Conservation (phyloP, 441 rosid genomes). For the Erodium trifolium region DNA sequence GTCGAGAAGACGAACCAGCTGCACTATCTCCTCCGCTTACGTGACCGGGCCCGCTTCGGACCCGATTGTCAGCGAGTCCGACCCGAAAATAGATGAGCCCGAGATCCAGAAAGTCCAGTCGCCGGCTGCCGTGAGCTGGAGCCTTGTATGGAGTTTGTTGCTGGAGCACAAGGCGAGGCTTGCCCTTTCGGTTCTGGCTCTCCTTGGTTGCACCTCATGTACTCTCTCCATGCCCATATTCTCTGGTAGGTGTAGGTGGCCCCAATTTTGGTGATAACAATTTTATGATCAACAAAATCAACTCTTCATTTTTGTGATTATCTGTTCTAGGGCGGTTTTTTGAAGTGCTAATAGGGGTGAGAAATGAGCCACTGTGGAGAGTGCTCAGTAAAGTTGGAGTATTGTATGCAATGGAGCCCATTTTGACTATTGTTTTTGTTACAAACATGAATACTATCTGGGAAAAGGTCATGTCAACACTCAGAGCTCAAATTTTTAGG, state of each 20-base stretch:
- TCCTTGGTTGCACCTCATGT: slow-evolving; percentile 56
- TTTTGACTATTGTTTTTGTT: slow-evolving; percentile 66
- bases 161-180: slow-evolving; percentile 50
- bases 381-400: slow-evolving; percentile 56
- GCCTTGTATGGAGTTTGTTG: slow-evolving; percentile 52
- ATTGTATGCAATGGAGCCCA: slow-evolving; percentile 67
- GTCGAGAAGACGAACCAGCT: neutral
- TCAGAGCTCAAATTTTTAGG: slow-evolving; percentile 69
- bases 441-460: slow-evolving; percentile 61
- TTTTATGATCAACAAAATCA: too few species aligned
- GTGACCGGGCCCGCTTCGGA: slow-evolving; percentile 64
- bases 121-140: slow-evolving; percentile 47
- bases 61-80: slow-evolving; percentile 49
- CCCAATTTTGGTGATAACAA: too few species aligned
- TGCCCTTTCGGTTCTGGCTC: slow-evolving; percentile 35
- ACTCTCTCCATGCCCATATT: slow-evolving; percentile 85
- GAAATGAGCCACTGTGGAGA: slow-evolving; percentile 68
- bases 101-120: slow-evolving; percentile 28
- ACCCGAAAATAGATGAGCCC: slow-evolving; percentile 32
- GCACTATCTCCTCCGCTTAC: slow-evolving; percentile 44
- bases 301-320: too few species aligned
- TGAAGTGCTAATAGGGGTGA: slow-evolving; percentile 64
- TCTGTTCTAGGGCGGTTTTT: slow-evolving; percentile 53
- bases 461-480: slow-evolving; percentile 72
- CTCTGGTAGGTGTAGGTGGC: slow-evolving; percentile 52